Percentiles rank a stretch among this genome's conserved stretches.
Conservation (phyloP, 164 flowering plant genomes). For the Annona squamosa region DNA sequence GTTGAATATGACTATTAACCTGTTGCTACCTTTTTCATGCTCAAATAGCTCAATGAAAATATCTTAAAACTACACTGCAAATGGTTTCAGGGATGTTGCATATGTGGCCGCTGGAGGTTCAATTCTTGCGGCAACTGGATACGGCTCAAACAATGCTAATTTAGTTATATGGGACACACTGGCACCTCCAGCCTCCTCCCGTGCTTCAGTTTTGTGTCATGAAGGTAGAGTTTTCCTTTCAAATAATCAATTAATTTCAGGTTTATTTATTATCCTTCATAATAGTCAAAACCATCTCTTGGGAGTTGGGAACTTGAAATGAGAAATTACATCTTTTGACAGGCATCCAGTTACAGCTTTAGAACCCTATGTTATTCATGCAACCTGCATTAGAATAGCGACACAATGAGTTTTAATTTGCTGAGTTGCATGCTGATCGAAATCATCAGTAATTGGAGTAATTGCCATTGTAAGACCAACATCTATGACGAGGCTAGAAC, state of each 20-base stretch:
- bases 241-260: no score
- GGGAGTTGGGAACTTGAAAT: background rate
- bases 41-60: background rate
- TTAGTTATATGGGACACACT: slow-evolving; percentile 94
- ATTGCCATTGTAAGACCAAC: background rate
- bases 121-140: slow-evolving; percentile 82
- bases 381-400: background rate
- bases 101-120: slow-evolving; percentile 89
- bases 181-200: slow-evolving; percentile 84
- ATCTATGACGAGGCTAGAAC: no score
- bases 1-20: background rate
- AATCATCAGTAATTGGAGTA: background rate
- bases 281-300: background rate
- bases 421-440: background rate
- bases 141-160: slow-evolving; percentile 65
- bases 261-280: no score
- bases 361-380: background rate
- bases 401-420: background rate
- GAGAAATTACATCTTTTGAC: background rate
- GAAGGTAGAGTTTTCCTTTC: slow-evolving; percentile 48
- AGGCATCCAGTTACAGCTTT: background rate
- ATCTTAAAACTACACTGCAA: background rate
- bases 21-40: background rate
- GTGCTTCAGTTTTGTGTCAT: slow-evolving; percentile 87
- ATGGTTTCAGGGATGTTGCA: slow-evolving; percentile 67